Percentiles rank a stretch among this genome's conserved stretches.
Evolutionary conservation across 148 eudicot species (phyloP).

Genomic region (Dianthus caryophyllus): DNA sequence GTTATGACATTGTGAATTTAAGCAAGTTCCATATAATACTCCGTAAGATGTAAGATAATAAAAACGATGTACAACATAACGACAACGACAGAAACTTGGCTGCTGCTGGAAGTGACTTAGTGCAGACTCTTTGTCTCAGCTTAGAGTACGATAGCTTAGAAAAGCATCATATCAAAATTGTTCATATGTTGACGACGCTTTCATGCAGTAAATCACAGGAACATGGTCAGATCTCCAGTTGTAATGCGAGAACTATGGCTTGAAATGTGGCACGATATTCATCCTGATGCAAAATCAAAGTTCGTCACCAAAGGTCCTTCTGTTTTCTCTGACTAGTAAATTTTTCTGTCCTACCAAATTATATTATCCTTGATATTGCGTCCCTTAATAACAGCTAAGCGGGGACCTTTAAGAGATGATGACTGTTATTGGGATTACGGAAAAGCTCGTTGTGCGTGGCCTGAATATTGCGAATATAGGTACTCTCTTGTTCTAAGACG

Average conservation of each 20-base stretch:
- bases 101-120: not conserved
- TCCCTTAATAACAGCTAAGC: conserved; percentile 43
- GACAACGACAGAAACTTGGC: not conserved
- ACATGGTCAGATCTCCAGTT: conserved; percentile 81
- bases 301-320: conserved; percentile 75
- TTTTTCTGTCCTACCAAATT: conserved; percentile 11
- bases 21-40: not conserved
- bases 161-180: not conserved
- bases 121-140: conserved; percentile 1
- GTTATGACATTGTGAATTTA: not conserved
- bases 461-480: conserved; percentile 95
- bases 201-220: conserved; percentile 83
- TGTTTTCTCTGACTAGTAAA: not conserved
- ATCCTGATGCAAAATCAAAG: conserved; percentile 65
- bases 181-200: conserved; percentile 17
- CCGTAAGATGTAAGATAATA: not conserved
- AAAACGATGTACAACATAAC: not conserved
- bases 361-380: conserved; percentile 8
- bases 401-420: conserved; percentile 89
- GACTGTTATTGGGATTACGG: conserved; percentile 98
- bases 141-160: not conserved
- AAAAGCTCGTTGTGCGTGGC: conserved; percentile 96
- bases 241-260: conserved; percentile 98
- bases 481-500: conserved; percentile 22
- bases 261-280: conserved; percentile 97